Evolutionary conservation across 2,329 filamentous ascomycete genomes (phyloP), one percentile per base, ranked within the genome.

Genomic region (Cadophora gregata): DNA sequence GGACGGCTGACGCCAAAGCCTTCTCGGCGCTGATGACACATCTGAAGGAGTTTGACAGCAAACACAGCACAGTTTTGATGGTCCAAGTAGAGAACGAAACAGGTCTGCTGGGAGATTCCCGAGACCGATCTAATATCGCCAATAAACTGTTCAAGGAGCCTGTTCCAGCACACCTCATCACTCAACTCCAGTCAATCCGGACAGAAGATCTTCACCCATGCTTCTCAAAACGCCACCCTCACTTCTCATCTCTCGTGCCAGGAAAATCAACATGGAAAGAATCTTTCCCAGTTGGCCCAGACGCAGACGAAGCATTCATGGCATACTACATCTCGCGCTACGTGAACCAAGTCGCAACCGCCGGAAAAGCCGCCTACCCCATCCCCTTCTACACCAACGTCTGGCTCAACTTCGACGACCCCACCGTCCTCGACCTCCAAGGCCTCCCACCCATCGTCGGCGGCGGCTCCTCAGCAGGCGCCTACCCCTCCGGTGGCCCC

Each of bases 401-500:
- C 12, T 71, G 69, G 71, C 67, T 70, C 42, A 70, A 71, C 51
- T 70, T 67, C 38, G 71, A 69, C 36, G 69, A 70, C 62, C 63
- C 61, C 16, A 63, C 24, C 12, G 45, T 56, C 47, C 65, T 79
- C 4, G 78, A 80, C 59, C 63, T 78, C 10, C 48, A 66, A 47
- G 70, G 59, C 38, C 67, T 78, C 0, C 78, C 79, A 1, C 55
- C 76, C 14, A 77, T 79, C 3, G 78, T 77, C 5, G 78, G 78
- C 19, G 78, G 78, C 1, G 79, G 78, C 29, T 75, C 69, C 0
- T 70, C 71, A 1, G 74, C 79, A 8, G 80, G 80, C 14, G 67
- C 76, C 12, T 81, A 81, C 60, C 78, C 78, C 9, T 79, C 78
- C 0, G 78, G 78, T 3, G 78, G 78, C 0, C 73, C 76, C 2